phyloP scores from a whole-genome alignment of 345 rosid genomes.

The Punica granatum region DNA sequence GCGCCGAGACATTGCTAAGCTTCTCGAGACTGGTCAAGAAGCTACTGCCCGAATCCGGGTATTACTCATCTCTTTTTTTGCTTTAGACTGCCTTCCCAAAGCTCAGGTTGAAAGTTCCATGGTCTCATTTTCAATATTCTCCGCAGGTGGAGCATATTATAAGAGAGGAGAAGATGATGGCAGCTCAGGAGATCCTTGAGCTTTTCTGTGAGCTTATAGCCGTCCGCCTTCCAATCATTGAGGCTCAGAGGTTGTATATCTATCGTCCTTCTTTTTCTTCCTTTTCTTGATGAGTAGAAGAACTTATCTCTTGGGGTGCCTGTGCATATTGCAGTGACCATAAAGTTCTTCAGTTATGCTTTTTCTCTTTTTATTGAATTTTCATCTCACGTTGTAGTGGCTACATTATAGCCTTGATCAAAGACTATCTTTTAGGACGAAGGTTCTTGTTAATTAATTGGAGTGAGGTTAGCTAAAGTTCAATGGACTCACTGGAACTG shows the following conservation, averaged over 20 bases:
- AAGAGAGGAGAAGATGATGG: slow-evolving; percentile 98
- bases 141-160: slow-evolving; percentile 87
- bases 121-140: neutral
- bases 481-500: neutral
- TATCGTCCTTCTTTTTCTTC: neutral
- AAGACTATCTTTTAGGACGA: neutral
- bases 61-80: neutral
- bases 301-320: too few species aligned
- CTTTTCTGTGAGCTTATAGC: slow-evolving; percentile 77
- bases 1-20: slow-evolving; percentile 92
- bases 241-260: slow-evolving; percentile 64
- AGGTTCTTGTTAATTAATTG: too few species aligned
- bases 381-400: too few species aligned
- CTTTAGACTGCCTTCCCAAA: neutral
- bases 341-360: neutral
- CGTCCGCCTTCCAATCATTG: slow-evolving; percentile 92
- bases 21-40: slow-evolving; percentile 97
- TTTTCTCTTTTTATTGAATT: neutral
- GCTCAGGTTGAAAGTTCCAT: neutral
- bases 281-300: too few species aligned
- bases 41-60: slow-evolving; percentile 98
- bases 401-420: neutral
- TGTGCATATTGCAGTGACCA: neutral
- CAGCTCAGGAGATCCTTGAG: slow-evolving; percentile 94
- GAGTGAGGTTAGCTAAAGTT: neutral